Evolutionary conservation across 2,329 filamentous ascomycete species (phyloP).

Genomic region (Cryphonectria carpinicola): DNA sequence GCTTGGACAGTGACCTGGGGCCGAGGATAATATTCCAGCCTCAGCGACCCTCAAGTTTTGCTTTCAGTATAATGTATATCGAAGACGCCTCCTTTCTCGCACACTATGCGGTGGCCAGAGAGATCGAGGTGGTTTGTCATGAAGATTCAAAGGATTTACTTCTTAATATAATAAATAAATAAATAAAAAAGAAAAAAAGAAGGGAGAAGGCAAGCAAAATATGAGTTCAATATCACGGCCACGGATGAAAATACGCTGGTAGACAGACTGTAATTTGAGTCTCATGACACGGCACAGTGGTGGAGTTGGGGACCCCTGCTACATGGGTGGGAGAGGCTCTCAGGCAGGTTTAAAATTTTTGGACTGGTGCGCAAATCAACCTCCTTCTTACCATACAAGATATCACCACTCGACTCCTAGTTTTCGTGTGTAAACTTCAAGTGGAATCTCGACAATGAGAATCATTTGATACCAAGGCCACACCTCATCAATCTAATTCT

Average conservation of each 20-base stretch:
- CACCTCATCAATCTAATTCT: background rate
- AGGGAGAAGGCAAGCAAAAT: background rate
- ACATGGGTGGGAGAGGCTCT: background rate
- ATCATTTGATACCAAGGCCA: background rate
- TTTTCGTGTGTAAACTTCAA: background rate
- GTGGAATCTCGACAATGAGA: background rate
- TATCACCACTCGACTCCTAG: background rate
- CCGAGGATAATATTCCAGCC: no score
- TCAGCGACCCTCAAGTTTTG: background rate
- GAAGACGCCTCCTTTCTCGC: background rate
- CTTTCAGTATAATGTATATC: background rate
- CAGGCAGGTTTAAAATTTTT: background rate
- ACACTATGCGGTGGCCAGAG: background rate
- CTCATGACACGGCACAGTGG: background rate
- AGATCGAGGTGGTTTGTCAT: background rate
- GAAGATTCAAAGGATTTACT: no score
- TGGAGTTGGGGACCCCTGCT: constrained; percentile 4
- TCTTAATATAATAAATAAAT: background rate
- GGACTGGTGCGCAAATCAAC: background rate
- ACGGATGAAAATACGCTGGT: background rate
- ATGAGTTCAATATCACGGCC: background rate
- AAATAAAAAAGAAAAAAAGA: no score
- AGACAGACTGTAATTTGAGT: background rate
- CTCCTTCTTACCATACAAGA: background rate
- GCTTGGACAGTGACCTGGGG: background rate